phyloP scores from a whole-genome alignment of 108 stramenopile species.

The Seminavis robusta region DNA sequence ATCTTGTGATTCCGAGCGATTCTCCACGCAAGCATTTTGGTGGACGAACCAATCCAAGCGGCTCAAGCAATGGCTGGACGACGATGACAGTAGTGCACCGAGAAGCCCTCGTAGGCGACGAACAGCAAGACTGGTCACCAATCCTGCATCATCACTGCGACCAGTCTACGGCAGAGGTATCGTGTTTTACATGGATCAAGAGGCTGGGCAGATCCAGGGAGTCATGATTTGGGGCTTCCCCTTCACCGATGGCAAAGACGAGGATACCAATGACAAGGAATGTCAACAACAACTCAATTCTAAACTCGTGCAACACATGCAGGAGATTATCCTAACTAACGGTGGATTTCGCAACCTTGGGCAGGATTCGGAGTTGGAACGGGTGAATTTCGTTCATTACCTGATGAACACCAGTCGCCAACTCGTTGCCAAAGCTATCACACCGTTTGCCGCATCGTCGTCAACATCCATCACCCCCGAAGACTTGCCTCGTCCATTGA shows the following conservation, averaged over 20 bases:
- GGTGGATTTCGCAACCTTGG: constrained; percentile 55
- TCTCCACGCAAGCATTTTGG: constrained; percentile 78
- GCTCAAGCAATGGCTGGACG: constrained; percentile 19
- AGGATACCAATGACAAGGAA: too few species aligned
- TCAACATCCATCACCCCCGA: constrained; percentile 23
- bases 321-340: constrained; percentile 56
- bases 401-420: constrained; percentile 46
- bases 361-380: constrained; percentile 38
- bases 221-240: constrained; percentile 88
- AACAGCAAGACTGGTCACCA: background rate
- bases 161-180: constrained; percentile 78
- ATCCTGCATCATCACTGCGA: background rate
- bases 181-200: constrained; percentile 75
- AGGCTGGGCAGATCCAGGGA: constrained; percentile 67
- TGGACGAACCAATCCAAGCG: constrained; percentile 79
- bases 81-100: constrained; percentile 8
- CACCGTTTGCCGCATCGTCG: background rate
- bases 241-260: constrained; percentile 36
- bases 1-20: constrained; percentile 70
- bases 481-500: constrained; percentile 49
- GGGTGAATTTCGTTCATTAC: constrained; percentile 7
- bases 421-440: constrained; percentile 47
- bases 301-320: constrained; percentile 50
- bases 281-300: too few species aligned
- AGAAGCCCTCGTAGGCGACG: background rate